Evolutionary conservation across 305 asterid genomes (phyloP).

Genomic region (Fraxinus sp.): DNA sequence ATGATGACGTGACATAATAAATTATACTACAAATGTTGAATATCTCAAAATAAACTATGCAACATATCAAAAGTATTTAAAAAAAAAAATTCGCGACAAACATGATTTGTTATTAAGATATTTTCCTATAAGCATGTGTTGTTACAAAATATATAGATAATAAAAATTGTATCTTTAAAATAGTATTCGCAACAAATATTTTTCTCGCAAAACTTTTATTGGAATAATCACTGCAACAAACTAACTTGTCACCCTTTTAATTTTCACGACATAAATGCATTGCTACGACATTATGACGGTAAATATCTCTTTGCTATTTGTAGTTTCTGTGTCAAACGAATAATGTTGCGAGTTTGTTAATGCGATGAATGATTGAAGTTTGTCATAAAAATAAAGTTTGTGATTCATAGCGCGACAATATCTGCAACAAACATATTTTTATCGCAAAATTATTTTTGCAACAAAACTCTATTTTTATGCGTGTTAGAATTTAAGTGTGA

Average conservation of each 20-base stretch:
- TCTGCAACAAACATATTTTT: no score
- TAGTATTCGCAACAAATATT: not conserved
- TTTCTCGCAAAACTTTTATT: not conserved
- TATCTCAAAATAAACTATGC: no score
- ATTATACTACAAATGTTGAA: no score
- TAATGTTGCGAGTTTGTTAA: not conserved
- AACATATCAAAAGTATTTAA: no score
- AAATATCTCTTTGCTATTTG: no score
- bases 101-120: not conserved
- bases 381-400: not conserved
- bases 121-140: not conserved
- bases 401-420: not conserved
- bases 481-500: no score
- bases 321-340: not conserved
- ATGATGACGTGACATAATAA: no score
- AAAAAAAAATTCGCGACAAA: not conserved
- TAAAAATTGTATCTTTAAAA: no score
- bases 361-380: not conserved
- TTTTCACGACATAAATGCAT: not conserved
- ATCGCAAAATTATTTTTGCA: no score
- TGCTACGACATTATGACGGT: not conserved
- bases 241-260: not conserved
- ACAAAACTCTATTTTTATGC: no score
- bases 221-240: not conserved
- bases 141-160: not conserved